Evolutionary conservation across 108 stramenopile species (phyloP).

Genomic region (Stephanodiscus minutulus): DNA sequence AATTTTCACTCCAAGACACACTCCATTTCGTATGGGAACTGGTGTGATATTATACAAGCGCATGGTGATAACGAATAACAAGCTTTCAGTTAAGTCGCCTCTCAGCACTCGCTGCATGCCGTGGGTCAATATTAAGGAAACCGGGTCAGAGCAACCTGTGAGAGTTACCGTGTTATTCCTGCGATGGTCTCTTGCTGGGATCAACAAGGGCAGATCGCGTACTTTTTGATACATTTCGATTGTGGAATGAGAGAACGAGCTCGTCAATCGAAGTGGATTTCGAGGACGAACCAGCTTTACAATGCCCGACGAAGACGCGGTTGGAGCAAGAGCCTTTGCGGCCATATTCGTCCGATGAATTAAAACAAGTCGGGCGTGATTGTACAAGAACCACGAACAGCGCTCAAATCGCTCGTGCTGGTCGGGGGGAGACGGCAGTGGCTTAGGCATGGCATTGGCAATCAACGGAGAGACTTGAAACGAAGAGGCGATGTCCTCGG

Average conservation of each 20-base stretch:
- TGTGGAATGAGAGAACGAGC: conserved; percentile 32
- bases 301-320: conserved; percentile 6
- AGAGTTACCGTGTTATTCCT: conserved; percentile 15
- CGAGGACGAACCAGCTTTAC: conserved; percentile 27
- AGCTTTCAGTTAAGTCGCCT: conserved; percentile 32
- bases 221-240: conserved; percentile 41
- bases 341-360: conserved; percentile 28
- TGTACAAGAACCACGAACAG: conserved; percentile 24
- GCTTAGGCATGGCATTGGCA: conserved; percentile 9
- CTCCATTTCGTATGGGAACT: conserved; percentile 49
- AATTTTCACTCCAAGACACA: conserved; percentile 44
- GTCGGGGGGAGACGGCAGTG: conserved; percentile 5
- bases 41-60: conserved; percentile 48
- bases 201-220: conserved; percentile 27
- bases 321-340: conserved; percentile 13
- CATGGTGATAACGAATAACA: conserved; percentile 51
- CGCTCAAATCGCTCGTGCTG: conserved; percentile 10
- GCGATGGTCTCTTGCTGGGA: conserved; percentile 19
- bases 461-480: conserved; percentile 38
- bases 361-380: conserved; percentile 43
- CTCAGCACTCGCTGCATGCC: conserved; percentile 24
- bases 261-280: conserved; percentile 30
- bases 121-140: conserved; percentile 33
- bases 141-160: conserved; percentile 47
- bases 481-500: conserved; percentile 42